Evolutionary conservation across 2,329 filamentous ascomycete genomes (phyloP).

Genomic region (Talaromyces sp.): DNA sequence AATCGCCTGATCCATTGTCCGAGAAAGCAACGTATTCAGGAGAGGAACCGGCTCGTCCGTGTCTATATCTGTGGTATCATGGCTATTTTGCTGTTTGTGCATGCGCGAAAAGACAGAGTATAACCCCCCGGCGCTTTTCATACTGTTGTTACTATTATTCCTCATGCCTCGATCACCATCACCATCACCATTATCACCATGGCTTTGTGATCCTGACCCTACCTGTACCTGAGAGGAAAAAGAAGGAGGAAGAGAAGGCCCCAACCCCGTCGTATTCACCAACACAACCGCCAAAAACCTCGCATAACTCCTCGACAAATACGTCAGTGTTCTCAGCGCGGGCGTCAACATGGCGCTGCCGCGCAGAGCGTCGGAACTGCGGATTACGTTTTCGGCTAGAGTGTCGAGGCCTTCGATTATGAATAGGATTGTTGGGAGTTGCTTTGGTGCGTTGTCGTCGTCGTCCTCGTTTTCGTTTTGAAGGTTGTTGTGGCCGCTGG

Average conservation of each 20-base stretch:
- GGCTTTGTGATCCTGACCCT: neutral
- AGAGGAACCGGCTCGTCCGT: slow-evolving; percentile 7
- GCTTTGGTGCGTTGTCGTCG: neutral
- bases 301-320: slow-evolving; percentile 24
- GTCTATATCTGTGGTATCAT: neutral
- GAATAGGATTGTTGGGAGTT: slow-evolving; percentile 15
- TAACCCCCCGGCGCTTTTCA: neutral
- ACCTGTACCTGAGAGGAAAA: neutral
- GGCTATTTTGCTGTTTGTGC: neutral
- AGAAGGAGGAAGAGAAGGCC: neutral
- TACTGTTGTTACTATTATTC: neutral
- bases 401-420: slow-evolving; percentile 33
- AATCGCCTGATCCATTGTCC: slow-evolving; percentile 32
- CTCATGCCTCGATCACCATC: neutral
- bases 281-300: slow-evolving; percentile 28
- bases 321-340: slow-evolving; percentile 27
- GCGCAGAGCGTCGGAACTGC: slow-evolving; percentile 29
- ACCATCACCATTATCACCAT: neutral
- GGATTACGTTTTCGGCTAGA: slow-evolving; percentile 30
- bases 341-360: slow-evolving; percentile 28
- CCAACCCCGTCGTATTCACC: slow-evolving; percentile 30
- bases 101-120: slow-evolving; percentile 6
- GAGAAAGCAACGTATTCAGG: slow-evolving; percentile 27
- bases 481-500: too few relatives aligned
- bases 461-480: neutral